Base-by-base conservation (phyloP, 148 eudicot genomes). In the Rhododendron molle region DNA sequence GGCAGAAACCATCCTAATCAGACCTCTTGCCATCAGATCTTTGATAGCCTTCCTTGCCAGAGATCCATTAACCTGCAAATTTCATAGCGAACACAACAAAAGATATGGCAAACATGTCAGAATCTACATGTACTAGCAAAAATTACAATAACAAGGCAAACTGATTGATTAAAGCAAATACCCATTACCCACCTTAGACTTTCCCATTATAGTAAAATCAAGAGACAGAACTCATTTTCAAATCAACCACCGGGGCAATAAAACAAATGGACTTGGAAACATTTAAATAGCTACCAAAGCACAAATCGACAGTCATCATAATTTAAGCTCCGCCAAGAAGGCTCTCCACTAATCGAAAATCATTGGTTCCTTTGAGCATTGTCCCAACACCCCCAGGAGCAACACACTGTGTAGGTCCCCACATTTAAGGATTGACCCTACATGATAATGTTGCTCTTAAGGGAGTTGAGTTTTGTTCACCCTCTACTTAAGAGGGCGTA, bases 11-110 rank as follows among this genome's bases (percentile, higher is more conserved):
- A 93, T 89, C 91, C 93, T 90, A 83, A 91, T 91, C 26, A 88
- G 78, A 7, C 95, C 93, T 81, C 91, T 88, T 6, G 86, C 73
- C 91, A 90, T 87, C 7, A 93, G 90, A 32, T 93, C 93, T 44
- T 87, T 91, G 26, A 93, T 93, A 40, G 92, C 93, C 88, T 88
- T 91, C 90, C 93, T 87, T 7, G 95, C 92, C 38, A 93, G 89
- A 36, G 93, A 93, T 71, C 95, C 95, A 65, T 93, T 91, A 43
- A 93, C 87, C 95, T 93, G 89, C 81, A 77, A 60, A 21, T 81
- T 81, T 56, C 7, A 20, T n/a, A 36, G 26, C 18, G 54, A 54
- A 34, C 18, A 11, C 11, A 52, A 0, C 36, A 15, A 16, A 80
- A 13, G n/a, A 16, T 18, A 4, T 3, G 3, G 11, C 47, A 11